Percentiles rank a stretch among this genome's conserved stretches.
These are phyloP conservation scores for Astraeus odoratus DNA, from an alignment of 768 basidiomycete species.

Conservation along the genomic window DNA sequence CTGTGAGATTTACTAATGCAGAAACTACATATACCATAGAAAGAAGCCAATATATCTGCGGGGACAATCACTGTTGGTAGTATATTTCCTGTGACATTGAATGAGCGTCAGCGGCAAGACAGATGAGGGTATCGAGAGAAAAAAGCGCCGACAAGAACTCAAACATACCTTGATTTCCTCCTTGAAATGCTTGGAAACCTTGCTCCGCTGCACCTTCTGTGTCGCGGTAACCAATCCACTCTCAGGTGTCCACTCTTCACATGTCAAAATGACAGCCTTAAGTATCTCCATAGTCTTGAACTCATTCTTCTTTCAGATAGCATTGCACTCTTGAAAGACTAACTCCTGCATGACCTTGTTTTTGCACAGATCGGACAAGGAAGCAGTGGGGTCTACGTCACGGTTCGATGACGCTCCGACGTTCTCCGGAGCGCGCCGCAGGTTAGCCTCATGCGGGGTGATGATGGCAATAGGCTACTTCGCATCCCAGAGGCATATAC, in stretches of 20 bases:
- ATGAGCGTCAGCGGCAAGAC: neutral
- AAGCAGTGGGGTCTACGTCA: conserved; percentile 32
- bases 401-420: conserved; percentile 19
- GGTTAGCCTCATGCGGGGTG: conserved; percentile 71
- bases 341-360: conserved; percentile 47
- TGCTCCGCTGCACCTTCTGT: conserved; percentile 81
- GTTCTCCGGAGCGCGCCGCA: conserved; percentile 49
- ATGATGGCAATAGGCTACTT: conserved; percentile 82
- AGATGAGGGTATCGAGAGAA: neutral
- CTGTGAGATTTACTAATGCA: too few species aligned
- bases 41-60: neutral
- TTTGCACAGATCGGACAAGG: conserved; percentile 50
- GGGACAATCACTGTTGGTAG: conserved; percentile 21
- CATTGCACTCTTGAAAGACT: conserved; percentile 72
- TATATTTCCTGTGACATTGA: conserved; percentile 22
- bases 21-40: neutral
- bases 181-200: conserved; percentile 59
- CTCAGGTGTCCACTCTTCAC: conserved; percentile 92
- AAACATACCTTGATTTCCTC: conserved; percentile 53
- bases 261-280: conserved; percentile 67
- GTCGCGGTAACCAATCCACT: conserved; percentile 84
- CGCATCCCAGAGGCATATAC: conserved; percentile 71
- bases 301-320: conserved; percentile 75
- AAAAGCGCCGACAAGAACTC: neutral
- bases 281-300: conserved; percentile 77